Percentiles rank a stretch among this genome's conserved stretches.
phyloP scores from a whole-genome alignment of 192 early-diverging fungal species.

The Coemansia interrupta region DNA sequence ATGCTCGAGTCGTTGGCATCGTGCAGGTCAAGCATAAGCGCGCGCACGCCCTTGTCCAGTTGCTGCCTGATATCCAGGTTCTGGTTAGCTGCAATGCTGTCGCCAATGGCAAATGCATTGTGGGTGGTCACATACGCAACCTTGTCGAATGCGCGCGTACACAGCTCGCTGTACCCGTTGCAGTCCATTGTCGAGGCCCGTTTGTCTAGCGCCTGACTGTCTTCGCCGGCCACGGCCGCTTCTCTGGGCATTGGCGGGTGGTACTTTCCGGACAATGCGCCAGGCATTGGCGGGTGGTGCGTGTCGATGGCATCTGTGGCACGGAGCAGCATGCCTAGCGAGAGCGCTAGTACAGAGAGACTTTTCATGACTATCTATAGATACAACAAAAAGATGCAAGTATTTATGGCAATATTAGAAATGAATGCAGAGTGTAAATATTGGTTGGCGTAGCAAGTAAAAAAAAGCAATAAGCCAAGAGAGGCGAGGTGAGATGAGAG shows the following conservation, averaged over 20 bases:
- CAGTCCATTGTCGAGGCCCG: constrained; percentile 36
- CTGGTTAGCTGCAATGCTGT: constrained; percentile 65
- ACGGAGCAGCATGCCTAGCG: neutral
- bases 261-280: neutral
- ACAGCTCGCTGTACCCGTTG: constrained; percentile 68
- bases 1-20: constrained; percentile 8
- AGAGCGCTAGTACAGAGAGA: neutral
- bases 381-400: constrained; percentile 6
- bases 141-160: constrained; percentile 58
- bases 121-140: constrained; percentile 71
- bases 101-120: constrained; percentile 62
- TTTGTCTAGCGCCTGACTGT: neutral
- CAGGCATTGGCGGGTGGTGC: constrained; percentile 4
- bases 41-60: constrained; percentile 69
- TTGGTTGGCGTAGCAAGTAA: neutral
- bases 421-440: neutral
- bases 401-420: neutral
- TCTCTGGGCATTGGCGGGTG: neutral
- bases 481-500: neutral
- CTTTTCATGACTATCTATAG: constrained; percentile 3
- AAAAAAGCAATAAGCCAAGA: constrained; percentile 2
- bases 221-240: neutral
- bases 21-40: constrained; percentile 68
- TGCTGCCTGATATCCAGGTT: constrained; percentile 60
- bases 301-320: neutral